Conservation (phyloP, 345 rosid genomes). For the Gossypium longicalyx region DNA sequence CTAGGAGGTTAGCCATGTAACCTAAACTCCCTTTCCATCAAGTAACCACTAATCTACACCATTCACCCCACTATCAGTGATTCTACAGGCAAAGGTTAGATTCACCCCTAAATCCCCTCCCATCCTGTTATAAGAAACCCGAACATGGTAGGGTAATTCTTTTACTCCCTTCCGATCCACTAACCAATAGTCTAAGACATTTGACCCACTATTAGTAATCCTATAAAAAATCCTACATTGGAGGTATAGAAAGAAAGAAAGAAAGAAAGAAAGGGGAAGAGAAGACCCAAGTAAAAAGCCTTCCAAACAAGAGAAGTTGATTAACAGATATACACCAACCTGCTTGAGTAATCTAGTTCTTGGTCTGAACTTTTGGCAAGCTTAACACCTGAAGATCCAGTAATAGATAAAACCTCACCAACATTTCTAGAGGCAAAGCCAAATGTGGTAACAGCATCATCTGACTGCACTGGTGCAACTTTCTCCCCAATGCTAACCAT, state of each 20-base stretch:
- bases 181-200: neutral
- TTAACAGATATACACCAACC: constrained; percentile 28
- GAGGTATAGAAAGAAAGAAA: neutral
- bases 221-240: neutral
- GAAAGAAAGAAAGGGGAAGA: neutral
- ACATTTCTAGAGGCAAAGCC: constrained; percentile 19
- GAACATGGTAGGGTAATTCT: neutral
- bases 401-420: constrained; percentile 23
- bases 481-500: constrained; percentile 27
- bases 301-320: neutral
- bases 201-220: neutral
- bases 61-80: too few species aligned
- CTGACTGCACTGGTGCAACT: constrained; percentile 28
- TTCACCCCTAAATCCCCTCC: neutral
- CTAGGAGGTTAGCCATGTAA: too few species aligned
- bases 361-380: constrained; percentile 21
- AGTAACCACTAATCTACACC: too few species aligned
- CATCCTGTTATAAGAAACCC: neutral
- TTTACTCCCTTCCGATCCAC: too few species aligned
- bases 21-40: too few species aligned
- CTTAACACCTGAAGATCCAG: constrained; percentile 26
- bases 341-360: constrained; percentile 33
- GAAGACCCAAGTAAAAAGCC: neutral
- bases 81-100: neutral
- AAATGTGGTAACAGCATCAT: constrained; percentile 18